A percentile compares a stretch with the other conserved stretches of the same genome.
Conservation (phyloP, 805 yeast genomes). For the Allodekkera sacchari region DNA sequence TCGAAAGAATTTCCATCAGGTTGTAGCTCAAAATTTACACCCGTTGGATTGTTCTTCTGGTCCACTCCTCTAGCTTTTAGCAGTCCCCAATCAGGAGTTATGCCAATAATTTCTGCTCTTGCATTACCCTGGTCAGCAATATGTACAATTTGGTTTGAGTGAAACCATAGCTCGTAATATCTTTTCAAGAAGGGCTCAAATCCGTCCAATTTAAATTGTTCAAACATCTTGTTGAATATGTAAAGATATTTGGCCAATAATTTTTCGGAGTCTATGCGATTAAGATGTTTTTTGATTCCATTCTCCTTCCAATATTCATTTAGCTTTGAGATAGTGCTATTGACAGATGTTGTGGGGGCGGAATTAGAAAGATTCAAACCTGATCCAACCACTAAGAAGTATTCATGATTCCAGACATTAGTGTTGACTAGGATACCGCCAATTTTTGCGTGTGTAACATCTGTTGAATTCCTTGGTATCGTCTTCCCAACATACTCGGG, state of each 20-base stretch:
- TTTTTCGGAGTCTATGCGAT: conserved; percentile 30
- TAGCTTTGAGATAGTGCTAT: conserved; percentile 53
- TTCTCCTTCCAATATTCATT: conserved; percentile 40
- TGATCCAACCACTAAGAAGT: conserved; percentile 70
- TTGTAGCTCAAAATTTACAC: conserved; percentile 60
- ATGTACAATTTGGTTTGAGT: conserved; percentile 62
- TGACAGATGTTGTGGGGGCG: conserved; percentile 90
- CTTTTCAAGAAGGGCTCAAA: conserved; percentile 55
- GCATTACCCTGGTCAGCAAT: conserved; percentile 34
- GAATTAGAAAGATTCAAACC: conserved; percentile 78
- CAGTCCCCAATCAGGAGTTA: conserved; percentile 78
- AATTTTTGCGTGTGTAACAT: conserved; percentile 64
- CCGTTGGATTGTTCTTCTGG: conserved; percentile 36
- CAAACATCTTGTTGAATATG: conserved; percentile 54
- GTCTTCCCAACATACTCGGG: conserved; percentile 45
- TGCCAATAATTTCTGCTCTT: conserved; percentile 67
- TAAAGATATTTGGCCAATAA: conserved; percentile 63
- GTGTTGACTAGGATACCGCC: conserved; percentile 84
- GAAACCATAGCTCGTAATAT: conserved; percentile 86
- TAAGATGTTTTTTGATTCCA: conserved; percentile 23
- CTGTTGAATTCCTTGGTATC: conserved; percentile 25
- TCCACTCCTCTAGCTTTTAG: conserved; percentile 65
- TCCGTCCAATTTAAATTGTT: conserved; percentile 54
- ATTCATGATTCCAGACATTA: conserved; percentile 50
- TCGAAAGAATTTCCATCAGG: conserved; percentile 98